Base-by-base conservation (phyloP, 2,329 filamentous ascomycete genomes). In the Ceratocystis albifundus region DNA sequence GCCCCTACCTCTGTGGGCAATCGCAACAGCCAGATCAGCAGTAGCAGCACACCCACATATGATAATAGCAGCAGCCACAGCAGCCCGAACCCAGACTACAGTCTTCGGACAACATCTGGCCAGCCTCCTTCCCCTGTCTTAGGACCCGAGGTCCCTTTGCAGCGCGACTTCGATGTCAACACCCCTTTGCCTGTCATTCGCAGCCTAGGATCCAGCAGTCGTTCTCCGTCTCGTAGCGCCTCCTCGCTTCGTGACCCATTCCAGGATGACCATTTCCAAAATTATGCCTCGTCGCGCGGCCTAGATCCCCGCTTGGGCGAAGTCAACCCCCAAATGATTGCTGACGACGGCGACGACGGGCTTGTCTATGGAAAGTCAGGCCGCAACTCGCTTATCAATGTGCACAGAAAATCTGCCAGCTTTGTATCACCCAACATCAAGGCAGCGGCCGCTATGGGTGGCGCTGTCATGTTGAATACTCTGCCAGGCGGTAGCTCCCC, bases 281-380 rank as follows among this genome's bases (percentile, higher is more conserved):
- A 65, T 45, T 66, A 64, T 41, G 62, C 67, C 15, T 65, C 62
- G 3, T 53, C 63, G 3, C 64, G 75, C 48, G 76, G 72, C 75
- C 80, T 75, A 36, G 80, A 80, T 67, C 76, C 80, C 28, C 74
- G 77, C 7, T 75, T 86, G 3, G 82, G 82, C 48, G 77, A 83
- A 1, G 82, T 94, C 68, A 86, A 96, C 73, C 90, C 91, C 2
- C 84, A 88, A 71, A 85, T 87, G 15, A 92, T 96, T 69, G 83
- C 83, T 25, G 92, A 96, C 73, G 92, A 96, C 72, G 90, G 89
- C 32, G 92, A 96, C 72, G 92, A 96, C 73, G 90, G 88, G 1
- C 80, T 94, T 64, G 80, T 82, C 3, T 86, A 82, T 70, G 77
- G 74, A 63, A 76, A 74, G 61, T 4, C 15, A 73, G 71, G 63